These are phyloP conservation scores for Orbilia blumenaviensis DNA, from an alignment of 2,329 filamentous ascomycete genomes.

Conservation along the genomic window DNA sequence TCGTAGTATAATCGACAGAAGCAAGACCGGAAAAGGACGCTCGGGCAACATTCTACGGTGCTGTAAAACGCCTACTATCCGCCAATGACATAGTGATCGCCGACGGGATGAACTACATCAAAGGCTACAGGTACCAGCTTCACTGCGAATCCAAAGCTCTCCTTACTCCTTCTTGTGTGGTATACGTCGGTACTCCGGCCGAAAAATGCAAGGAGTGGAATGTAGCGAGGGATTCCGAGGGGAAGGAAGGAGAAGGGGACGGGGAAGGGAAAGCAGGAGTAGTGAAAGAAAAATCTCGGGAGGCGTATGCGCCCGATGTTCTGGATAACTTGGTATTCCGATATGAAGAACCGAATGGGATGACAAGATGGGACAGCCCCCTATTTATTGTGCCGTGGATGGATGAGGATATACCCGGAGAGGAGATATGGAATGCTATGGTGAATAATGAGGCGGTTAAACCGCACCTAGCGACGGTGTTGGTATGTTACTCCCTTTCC, in stretches of 20 bases:
- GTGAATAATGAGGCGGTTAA: conserved; percentile 70
- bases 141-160: conserved; percentile 85
- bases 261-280: conserved; percentile 56
- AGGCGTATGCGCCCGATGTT: conserved; percentile 67
- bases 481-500: conserved; percentile 60
- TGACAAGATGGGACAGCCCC: conserved; percentile 84
- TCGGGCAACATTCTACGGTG: conserved; percentile 76
- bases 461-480: conserved; percentile 79
- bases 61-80: conserved; percentile 78
- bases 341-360: conserved; percentile 86
- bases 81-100: conserved; percentile 79
- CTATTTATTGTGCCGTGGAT: conserved; percentile 82
- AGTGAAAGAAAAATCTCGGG: conserved; percentile 57
- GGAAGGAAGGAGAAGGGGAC: conserved; percentile 40
- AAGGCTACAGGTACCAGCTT: conserved; percentile 86
- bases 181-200: conserved; percentile 65
- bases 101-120: conserved; percentile 86
- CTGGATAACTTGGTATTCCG: conserved; percentile 83
- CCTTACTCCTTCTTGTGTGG: conserved; percentile 77
- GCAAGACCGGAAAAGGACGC: conserved; percentile 76
- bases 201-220: conserved; percentile 68
- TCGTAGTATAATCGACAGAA: conserved; percentile 38
- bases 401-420: conserved; percentile 70
- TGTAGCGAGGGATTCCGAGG: conserved; percentile 61
- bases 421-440: conserved; percentile 78